These are phyloP conservation scores for Magnolia sinica DNA, from an alignment of 164 flowering plant species.

Conservation along the genomic window DNA sequence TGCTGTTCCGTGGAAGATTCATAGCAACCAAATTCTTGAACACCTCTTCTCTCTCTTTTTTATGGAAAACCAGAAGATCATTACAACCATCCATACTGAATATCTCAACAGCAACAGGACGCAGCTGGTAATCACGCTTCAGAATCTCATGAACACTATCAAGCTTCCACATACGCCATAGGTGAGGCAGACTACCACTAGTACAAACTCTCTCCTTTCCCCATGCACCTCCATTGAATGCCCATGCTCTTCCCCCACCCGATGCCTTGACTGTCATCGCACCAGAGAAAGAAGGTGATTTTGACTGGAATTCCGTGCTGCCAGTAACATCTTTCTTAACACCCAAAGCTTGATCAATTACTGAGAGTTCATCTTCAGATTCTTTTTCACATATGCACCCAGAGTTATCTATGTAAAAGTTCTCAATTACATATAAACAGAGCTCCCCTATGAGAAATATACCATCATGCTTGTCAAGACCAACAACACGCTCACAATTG, in stretches of 20 bases:
- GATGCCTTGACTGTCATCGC: constrained; percentile 43
- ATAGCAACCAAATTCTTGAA: constrained; percentile 88
- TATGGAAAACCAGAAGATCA: constrained; percentile 98
- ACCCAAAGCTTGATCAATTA: constrained; percentile 98
- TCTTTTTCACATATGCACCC: constrained; percentile 91
- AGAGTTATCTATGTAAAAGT: constrained; percentile 83
- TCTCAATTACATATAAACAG: constrained; percentile 85
- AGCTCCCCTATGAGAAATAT: constrained; percentile 92
- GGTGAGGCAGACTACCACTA: constrained; percentile 82
- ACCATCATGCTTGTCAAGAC: constrained; percentile 99
- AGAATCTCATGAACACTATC: constrained; percentile 89
- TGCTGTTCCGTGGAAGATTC: constrained; percentile 98
- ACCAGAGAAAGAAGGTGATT: constrained; percentile 74
- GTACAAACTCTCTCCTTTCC: constrained; percentile 87
- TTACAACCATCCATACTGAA: constrained; percentile 99
- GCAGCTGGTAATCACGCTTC: constrained; percentile 98
- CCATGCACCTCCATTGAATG: constrained; percentile 98
- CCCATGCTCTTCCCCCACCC: constrained; percentile 97
- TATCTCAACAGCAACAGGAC: constrained; percentile 98
- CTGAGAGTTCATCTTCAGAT: constrained; percentile 88
- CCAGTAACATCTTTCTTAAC: constrained; percentile 77
- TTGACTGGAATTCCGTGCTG: constrained; percentile 67
- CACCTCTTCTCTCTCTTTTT: constrained; percentile 95
- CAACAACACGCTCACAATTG: constrained; percentile 95
- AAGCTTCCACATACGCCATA: constrained; percentile 99